Percentiles rank a stretch among this genome's conserved stretches.
Evolutionary conservation across 139 green algal genomes (phyloP).

Genomic region (Chlamydomonas schloesseri): DNA sequence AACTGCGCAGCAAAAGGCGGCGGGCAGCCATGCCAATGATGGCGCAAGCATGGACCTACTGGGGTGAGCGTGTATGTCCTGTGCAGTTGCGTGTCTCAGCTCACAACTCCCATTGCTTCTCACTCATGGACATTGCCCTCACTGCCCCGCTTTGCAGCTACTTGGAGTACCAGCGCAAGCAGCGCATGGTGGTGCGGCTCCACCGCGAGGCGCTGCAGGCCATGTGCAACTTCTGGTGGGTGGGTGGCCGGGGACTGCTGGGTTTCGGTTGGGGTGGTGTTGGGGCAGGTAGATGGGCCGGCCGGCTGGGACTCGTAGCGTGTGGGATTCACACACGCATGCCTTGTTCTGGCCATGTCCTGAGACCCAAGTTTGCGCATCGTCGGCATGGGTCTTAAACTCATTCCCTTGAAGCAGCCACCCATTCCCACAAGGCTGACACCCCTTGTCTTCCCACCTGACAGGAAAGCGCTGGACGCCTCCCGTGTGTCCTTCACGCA

Average conservation of each 20-base stretch:
- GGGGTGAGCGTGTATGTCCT: not conserved
- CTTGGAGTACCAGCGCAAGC: constrained; percentile 46
- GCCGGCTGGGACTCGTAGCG: too few species aligned
- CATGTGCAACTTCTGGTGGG: constrained; percentile 37
- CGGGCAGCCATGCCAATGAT: not conserved
- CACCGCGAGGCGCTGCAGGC: constrained; percentile 36
- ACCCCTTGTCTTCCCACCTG: too few species aligned
- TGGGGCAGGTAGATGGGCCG: too few species aligned
- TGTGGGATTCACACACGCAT: not conserved
- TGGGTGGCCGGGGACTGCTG: not conserved
- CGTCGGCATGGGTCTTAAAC: not conserved
- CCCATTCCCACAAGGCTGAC: too few species aligned
- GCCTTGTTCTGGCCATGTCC: not conserved
- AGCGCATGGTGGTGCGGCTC: constrained; percentile 28
- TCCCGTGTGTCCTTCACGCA: constrained; percentile 12
- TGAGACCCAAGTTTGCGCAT: not conserved
- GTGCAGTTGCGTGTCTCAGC: too few species aligned
- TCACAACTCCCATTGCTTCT: too few species aligned
- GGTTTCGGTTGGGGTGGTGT: too few species aligned
- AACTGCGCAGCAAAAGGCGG: not conserved
- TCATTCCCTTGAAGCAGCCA: not conserved
- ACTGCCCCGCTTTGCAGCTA: not conserved
- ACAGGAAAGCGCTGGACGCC: constrained; percentile 17
- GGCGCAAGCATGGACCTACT: not conserved
- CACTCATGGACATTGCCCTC: too few species aligned